Base-by-base conservation (phyloP, 768 basidiomycete genomes). In the Russula emetica region DNA sequence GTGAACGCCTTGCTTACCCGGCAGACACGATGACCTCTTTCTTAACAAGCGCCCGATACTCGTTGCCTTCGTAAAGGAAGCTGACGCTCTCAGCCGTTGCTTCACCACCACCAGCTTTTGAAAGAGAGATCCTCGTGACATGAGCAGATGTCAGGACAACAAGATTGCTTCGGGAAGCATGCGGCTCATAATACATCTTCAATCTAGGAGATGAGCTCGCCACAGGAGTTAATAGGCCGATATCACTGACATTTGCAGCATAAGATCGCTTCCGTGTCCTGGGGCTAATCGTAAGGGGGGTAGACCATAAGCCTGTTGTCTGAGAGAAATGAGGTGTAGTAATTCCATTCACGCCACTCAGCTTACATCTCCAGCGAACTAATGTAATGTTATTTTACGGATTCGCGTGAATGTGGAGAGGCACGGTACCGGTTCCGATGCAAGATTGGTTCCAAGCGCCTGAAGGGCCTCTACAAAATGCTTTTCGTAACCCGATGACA, bases 121-220 rank as follows among this genome's bases (percentile, higher is more conserved):
- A 47, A n/a, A 66, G 26, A 20, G 55, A 47, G 22, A 63, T 36
- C 44, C 42, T 66, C 52, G 58, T 32, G 11, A 66, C 66, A 26
- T 65, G 62, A 42, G 66, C 66, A 8, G 54, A 64, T 13, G 66
- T 60, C 28, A 72, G 56, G 49, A 72, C 71, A 14, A 24, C 30
- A 9, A 72, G 52, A 54, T 72, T 72, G 26, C 24, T 45, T 26
- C 70, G 64, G 7, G 62, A 59, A 14, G 64, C 52, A 49, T 69
- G 67, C 9, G 71, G 71, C 38, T 61, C 40, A 30, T 72, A 71
- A 52, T 71, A 71, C 58, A 51, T 56, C 66, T 66, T 49, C 24
- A 1, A 36, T 28, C 11, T 18, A 34, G 24, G 40, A n/a, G 18
- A 22, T 49, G 18, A 65, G 34, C 40, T 14, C 24, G 5, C 20